These are phyloP conservation scores for Sugiyamaella lignohabitans DNA, from an alignment of 805 yeast species.

Conservation along the genomic window DNA sequence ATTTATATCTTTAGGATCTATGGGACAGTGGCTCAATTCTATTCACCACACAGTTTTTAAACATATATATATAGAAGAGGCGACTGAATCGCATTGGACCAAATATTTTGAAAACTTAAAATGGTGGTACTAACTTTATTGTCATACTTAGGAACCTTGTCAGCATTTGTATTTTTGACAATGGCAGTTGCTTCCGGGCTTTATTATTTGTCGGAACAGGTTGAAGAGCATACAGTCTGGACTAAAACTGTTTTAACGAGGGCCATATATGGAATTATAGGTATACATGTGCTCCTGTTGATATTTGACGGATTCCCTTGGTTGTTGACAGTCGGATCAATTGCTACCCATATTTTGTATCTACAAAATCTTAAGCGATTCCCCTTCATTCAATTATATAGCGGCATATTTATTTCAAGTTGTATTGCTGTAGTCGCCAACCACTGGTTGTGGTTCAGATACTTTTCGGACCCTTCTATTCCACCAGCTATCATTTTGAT, in stretches of 20 bases:
- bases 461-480: constrained; percentile 61
- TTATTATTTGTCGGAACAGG: constrained; percentile 83
- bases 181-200: constrained; percentile 77
- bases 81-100: too few relatives aligned
- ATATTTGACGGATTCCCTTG: constrained; percentile 77
- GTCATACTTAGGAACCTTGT: constrained; percentile 52
- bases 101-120: too few relatives aligned
- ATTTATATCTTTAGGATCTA: too few relatives aligned
- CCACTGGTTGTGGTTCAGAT: constrained; percentile 85
- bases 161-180: constrained; percentile 48
- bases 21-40: too few relatives aligned
- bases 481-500: constrained; percentile 44
- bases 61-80: too few relatives aligned
- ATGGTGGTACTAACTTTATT: constrained; percentile 24
- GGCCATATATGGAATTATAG: constrained; percentile 57
- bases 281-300: constrained; percentile 48
- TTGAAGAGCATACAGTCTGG: constrained; percentile 87
- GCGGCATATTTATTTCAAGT: constrained; percentile 63
- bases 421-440: constrained; percentile 69
- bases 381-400: constrained; percentile 73
- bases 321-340: constrained; percentile 56
- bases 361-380: constrained; percentile 70
- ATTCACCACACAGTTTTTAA: too few relatives aligned
- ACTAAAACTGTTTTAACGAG: constrained; percentile 64
- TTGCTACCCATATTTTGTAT: constrained; percentile 66